phyloP scores from a whole-genome alignment of 441 rosid genomes.

The Brassica hybrid region DNA sequence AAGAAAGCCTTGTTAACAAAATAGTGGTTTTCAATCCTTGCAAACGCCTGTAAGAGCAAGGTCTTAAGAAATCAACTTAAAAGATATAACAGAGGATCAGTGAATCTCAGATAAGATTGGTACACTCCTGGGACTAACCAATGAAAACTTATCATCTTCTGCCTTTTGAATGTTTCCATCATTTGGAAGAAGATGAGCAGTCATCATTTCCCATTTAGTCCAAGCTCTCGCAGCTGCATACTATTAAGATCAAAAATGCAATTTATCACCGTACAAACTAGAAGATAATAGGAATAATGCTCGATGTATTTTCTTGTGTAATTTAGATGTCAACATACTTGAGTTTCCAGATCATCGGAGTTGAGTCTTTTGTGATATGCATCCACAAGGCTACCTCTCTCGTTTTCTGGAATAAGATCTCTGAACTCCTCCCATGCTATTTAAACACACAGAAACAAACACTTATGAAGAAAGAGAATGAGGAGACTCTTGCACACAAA shows the following conservation, averaged over 20 bases:
- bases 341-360: conserved; percentile 79
- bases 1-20: conserved; percentile 87
- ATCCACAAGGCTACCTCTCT: conserved; percentile 66
- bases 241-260: conserved; percentile 50
- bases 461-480: too few species aligned
- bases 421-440: conserved; percentile 95
- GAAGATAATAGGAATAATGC: not conserved
- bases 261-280: not conserved
- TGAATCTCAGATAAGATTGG: too few species aligned
- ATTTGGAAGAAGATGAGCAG: conserved; percentile 82
- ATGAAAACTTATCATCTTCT: conserved; percentile 81
- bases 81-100: not conserved
- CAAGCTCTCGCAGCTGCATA: conserved; percentile 93
- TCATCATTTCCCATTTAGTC: conserved; percentile 99
- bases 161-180: conserved; percentile 81
- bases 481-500: conserved; percentile 10
- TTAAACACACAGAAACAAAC: conserved; percentile 45
- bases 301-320: too few species aligned
- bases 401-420: conserved; percentile 88
- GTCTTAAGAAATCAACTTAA: not conserved
- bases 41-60: conserved; percentile 79
- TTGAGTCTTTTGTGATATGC: conserved; percentile 81
- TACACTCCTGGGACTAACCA: conserved; percentile 53
- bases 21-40: conserved; percentile 95
- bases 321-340: conserved; percentile 70